phyloP scores from a whole-genome alignment of 257 asterid species.

The Solanum chmielewskii region DNA sequence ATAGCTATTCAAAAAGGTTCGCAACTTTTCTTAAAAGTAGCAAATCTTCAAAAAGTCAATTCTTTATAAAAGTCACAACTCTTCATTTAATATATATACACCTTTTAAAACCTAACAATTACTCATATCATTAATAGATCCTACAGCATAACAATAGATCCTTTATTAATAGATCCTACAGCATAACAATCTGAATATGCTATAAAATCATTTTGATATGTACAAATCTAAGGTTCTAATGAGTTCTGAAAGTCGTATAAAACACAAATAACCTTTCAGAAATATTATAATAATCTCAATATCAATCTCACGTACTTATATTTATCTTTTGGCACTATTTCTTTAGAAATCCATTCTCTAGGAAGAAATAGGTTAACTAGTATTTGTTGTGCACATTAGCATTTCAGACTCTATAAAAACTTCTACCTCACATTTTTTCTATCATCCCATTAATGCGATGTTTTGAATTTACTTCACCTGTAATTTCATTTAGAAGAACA shows the following conservation, averaged over 20 bases:
- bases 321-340: neutral
- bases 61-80: too few relatives aligned
- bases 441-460: neutral
- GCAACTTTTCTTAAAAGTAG: too few relatives aligned
- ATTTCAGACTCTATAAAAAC: neutral
- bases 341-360: neutral
- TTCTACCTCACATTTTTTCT: neutral
- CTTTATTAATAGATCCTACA: neutral
- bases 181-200: neutral
- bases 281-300: neutral
- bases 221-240: neutral
- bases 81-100: too few relatives aligned
- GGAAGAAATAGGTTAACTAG: neutral
- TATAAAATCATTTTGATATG: neutral
- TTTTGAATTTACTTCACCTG: neutral
- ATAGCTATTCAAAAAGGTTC: too few relatives aligned
- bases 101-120: too few relatives aligned
- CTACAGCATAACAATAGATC: too few relatives aligned
- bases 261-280: neutral
- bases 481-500: neutral
- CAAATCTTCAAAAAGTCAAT: too few relatives aligned
- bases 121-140: neutral
- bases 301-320: neutral
- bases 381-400: neutral
- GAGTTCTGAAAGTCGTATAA: neutral